Base-by-base conservation (phyloP, 2,329 filamentous ascomycete genomes). In the Colletotrichum tropicale region DNA sequence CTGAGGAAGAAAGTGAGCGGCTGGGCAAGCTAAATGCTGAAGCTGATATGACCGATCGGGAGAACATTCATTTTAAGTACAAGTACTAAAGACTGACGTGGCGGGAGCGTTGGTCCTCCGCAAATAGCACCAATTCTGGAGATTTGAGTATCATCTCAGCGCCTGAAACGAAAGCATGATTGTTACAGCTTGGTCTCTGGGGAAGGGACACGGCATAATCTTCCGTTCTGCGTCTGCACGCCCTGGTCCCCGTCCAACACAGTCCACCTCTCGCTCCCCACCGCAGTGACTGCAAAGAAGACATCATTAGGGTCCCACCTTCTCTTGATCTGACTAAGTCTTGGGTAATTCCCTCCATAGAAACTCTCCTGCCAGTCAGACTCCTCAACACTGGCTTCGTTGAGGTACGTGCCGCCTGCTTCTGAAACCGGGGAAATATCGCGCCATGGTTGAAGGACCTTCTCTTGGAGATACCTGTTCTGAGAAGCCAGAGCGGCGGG, bases 381-480 rank as follows among this genome's bases (percentile, higher is more conserved):
- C 52, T 83, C 80, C 68, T 79, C 78, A 8, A 81, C 73, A 36
- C 83, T 81, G 2, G 80, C 82, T 70, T 84, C 82, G 66, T 82
- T 84, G 52, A 80, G 71, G 48, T 84, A 82, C 12, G 77, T 77
- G 7, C 80, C 80, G 10, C 75, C 71, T 1, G 76, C 78, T 18
- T 66, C 64, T 0, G 64, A 66, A 1, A 66, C 64, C 12, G 64
- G 26, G 8, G 28, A 2, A 55, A 66, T 30, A 0, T 66, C 38
- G n/a, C 43, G 65, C 43, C 64, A 66, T 9, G 64, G 38, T 26
- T 26, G 64, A 0, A 66, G 43, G 0, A 55, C 9, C 43, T 36
- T 0, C 1, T 67, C 65, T 1, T 67, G 65, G 30, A 68, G 34
- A 48, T 21, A 24, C 55, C 0, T 52, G 0, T 24, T 52, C 0